phyloP scores from a whole-genome alignment of 148 eudicot species.

The Euryodendron excelsum region DNA sequence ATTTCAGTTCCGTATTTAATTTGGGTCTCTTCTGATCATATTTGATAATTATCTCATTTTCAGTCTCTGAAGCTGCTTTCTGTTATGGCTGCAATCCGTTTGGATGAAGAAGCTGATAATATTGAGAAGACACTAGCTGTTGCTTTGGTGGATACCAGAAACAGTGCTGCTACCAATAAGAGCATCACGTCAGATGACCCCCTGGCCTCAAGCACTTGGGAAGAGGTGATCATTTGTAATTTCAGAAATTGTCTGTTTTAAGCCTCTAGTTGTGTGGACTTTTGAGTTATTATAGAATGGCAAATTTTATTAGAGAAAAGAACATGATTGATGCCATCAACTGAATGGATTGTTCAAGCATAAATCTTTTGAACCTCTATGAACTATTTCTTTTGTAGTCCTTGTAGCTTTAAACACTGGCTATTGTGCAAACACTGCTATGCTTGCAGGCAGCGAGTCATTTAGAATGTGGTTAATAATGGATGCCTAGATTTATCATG shows the following conservation, averaged over 20 bases:
- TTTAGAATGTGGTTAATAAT: no score
- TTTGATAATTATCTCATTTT: constrained; percentile 4
- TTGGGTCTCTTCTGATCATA: constrained; percentile 1
- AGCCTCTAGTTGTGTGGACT: not conserved
- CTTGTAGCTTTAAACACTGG: not conserved
- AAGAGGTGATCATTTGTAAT: constrained; percentile 48
- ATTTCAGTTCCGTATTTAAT: not conserved
- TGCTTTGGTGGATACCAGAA: constrained; percentile 61
- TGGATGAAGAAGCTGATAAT: constrained; percentile 69
- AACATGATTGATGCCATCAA: not conserved
- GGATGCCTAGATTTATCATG: not conserved
- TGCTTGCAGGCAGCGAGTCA: no score
- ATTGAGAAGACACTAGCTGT: constrained; percentile 67
- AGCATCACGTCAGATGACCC: constrained; percentile 54
- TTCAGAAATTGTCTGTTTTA: not conserved
- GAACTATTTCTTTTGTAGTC: not conserved
- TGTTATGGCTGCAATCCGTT: constrained; percentile 85
- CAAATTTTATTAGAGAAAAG: not conserved
- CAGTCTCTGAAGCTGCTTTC: constrained; percentile 90
- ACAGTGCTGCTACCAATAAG: constrained; percentile 37
- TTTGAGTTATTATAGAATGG: not conserved
- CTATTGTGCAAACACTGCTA: not conserved
- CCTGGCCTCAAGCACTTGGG: constrained; percentile 95
- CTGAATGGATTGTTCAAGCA: not conserved
- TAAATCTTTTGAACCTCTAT: not conserved